These are phyloP conservation scores for Postia placenta DNA, from an alignment of 768 basidiomycete genomes.

Conservation along the genomic window DNA sequence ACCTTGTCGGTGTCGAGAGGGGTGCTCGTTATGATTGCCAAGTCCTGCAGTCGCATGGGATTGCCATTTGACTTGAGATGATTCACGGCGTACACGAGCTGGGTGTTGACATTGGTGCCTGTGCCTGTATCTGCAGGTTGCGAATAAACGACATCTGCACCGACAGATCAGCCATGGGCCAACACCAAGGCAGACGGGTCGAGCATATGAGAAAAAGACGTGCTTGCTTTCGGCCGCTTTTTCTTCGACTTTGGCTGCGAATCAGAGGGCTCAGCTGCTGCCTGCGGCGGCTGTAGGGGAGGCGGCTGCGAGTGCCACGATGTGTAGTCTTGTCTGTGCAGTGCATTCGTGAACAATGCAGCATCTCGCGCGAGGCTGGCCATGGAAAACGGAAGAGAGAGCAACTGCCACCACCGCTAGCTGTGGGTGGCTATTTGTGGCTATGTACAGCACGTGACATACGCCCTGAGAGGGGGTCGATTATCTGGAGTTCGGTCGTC, in stretches of 20 bases:
- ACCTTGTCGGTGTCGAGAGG: slow-evolving; percentile 67
- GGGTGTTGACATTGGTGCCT: slow-evolving; percentile 79
- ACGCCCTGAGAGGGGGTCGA: background rate
- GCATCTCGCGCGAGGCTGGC: slow-evolving; percentile 64
- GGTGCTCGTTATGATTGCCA: slow-evolving; percentile 75
- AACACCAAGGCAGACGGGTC: slow-evolving; percentile 16
- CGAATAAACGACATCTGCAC: slow-evolving; percentile 70
- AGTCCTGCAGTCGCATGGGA: slow-evolving; percentile 84
- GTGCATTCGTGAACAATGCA: slow-evolving; percentile 60
- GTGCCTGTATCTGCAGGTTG: slow-evolving; percentile 85
- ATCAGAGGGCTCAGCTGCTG: slow-evolving; percentile 21
- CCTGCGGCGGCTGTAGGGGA: slow-evolving; percentile 26
- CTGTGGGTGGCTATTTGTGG: slow-evolving; percentile 6
- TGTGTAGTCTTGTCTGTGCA: slow-evolving; percentile 60
- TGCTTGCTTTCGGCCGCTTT: slow-evolving; percentile 59
- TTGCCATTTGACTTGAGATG: slow-evolving; percentile 64
- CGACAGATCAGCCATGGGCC: slow-evolving; percentile 13
- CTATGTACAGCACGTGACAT: background rate
- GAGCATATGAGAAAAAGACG: slow-evolving; percentile 24
- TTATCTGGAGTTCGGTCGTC: background rate
- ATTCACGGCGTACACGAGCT: slow-evolving; percentile 79
- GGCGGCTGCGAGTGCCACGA: slow-evolving; percentile 73
- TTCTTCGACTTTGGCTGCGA: slow-evolving; percentile 42
- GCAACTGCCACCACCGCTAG: background rate
- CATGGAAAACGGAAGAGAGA: slow-evolving; percentile 34